These are phyloP conservation scores for Xylariaceae sp. DNA, from an alignment of 2,329 filamentous ascomycete genomes.

Conservation along the genomic window DNA sequence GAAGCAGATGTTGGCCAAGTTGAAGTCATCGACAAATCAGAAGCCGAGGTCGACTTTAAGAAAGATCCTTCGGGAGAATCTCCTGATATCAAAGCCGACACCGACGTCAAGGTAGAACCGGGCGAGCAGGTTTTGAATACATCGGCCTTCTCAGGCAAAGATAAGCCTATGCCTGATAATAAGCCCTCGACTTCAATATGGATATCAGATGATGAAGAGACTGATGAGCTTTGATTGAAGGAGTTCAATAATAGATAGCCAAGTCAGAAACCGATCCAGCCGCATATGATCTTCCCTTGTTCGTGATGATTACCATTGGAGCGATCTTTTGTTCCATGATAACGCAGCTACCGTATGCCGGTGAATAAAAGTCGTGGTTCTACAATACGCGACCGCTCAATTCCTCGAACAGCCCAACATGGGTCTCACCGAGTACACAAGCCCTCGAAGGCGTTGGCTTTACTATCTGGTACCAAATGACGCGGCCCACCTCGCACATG, in stretches of 20 bases:
- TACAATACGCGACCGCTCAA: neutral
- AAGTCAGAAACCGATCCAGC: too few species aligned
- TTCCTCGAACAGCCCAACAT: neutral
- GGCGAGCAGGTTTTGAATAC: neutral
- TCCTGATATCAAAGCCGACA: constrained; percentile 1
- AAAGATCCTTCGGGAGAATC: constrained; percentile 7
- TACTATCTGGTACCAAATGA: neutral
- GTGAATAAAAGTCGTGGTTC: neutral
- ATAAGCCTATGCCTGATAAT: constrained; percentile 9
- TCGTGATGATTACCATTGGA: too few species aligned
- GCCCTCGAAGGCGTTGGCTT: neutral
- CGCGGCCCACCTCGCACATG: neutral
- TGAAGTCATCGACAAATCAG: neutral
- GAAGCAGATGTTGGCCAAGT: constrained; percentile 3
- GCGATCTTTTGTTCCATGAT: too few species aligned
- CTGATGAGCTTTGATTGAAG: constrained; percentile 26
- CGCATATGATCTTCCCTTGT: too few species aligned
- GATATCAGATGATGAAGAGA: constrained; percentile 29
- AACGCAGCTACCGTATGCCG: neutral
- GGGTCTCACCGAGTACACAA: neutral
- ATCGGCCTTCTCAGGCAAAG: constrained; percentile 12
- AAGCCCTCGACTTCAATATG: constrained; percentile 22
- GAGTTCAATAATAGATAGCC: neutral
- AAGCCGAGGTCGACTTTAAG: neutral
- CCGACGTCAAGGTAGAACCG: constrained; percentile 16